Base-by-base conservation (phyloP, 2,329 filamentous ascomycete species). In the Lecanicillium sp. region DNA sequence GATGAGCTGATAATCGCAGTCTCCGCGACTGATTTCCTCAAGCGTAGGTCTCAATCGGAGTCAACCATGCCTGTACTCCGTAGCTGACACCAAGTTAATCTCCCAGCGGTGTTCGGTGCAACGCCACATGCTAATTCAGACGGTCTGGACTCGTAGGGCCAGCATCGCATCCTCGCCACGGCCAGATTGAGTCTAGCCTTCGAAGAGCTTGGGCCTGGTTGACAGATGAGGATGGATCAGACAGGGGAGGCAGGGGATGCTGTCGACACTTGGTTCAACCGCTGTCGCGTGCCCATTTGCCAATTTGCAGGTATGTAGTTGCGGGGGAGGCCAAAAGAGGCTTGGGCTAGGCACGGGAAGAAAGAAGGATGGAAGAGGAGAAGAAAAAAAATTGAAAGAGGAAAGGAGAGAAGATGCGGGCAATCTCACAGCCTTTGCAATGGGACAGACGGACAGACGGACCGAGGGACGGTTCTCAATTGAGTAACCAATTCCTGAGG, bases 241-340 rank as follows among this genome's bases (percentile, higher is more conserved):
- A 35, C 35, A 27, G 33, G 33, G 19, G 17, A n/a, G 33, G 11
- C 33, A 36, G 33, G 14, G 15, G 9, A 12, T 40, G 8, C n/a
- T 24, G 15, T 19, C 15, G 19, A 40, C 17, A 5, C 7, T 24
- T 19, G 20, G 26, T n/a, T n/a, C n/a, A n/a, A n/a, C 26, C 7
- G n/a, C 24, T 19, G 27, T 47, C 44, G 44, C 27, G 44, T 47
- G 44, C 44, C 20, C 32, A 47, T 47, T 33, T 47, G 44, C 44
- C 44, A 23, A n/a, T 32, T 33, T 20, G 10, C 7, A 12, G 15
- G 14, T n/a, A n/a, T n/a, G n/a, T n/a, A n/a, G n/a, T n/a, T n/a
- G 26, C n/a, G 19, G 19, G 19, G 40, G 12, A 44, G 12, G 26
- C 26, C 12, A 29, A 29, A 29, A 29, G 12, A 5, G 33, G n/a